Evolutionary conservation across 352 stramenopile genomes (phyloP).

Genomic region (Phytophthora crassamura): DNA sequence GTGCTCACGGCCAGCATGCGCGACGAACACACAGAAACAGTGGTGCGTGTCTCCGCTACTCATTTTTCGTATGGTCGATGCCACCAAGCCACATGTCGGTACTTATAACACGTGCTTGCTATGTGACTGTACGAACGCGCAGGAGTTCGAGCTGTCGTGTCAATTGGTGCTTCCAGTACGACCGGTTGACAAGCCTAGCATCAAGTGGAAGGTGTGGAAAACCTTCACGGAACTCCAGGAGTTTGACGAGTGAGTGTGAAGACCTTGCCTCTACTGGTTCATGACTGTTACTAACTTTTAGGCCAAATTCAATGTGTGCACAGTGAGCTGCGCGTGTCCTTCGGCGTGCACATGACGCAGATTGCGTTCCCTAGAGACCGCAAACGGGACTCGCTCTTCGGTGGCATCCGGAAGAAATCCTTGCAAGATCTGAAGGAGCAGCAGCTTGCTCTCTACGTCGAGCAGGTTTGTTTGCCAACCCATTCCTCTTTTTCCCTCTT

Average conservation of each 20-base stretch:
- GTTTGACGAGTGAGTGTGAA: conserved; percentile 68
- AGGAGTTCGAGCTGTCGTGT: conserved; percentile 82
- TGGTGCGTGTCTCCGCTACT: conserved; percentile 40
- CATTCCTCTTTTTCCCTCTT: not conserved
- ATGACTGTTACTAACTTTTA: conserved; percentile 8
- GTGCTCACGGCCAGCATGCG: conserved; percentile 60
- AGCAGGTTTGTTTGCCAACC: conserved; percentile 46
- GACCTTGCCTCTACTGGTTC: not conserved
- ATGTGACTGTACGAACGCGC: conserved; percentile 14
- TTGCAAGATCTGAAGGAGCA: conserved; percentile 74
- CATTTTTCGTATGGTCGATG: conserved; percentile 1
- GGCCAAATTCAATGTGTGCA: conserved; percentile 2
- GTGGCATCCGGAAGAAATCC: conserved; percentile 71
- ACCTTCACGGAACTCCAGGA: conserved; percentile 66
- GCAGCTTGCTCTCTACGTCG: conserved; percentile 75
- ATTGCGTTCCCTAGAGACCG: conserved; percentile 70
- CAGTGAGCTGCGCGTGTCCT: conserved; percentile 65
- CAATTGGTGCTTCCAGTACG: conserved; percentile 63
- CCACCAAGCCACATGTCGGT: conserved; percentile 13
- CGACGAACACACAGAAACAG: conserved; percentile 65
- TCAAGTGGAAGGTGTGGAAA: conserved; percentile 85
- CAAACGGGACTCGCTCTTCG: conserved; percentile 78
- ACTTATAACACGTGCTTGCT: conserved; percentile 7
- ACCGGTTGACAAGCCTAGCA: conserved; percentile 67
- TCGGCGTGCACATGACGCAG: conserved; percentile 61